Evolutionary conservation across 345 rosid species (phyloP).

Genomic region (sweet orange (Citrus sinensis)): DNA sequence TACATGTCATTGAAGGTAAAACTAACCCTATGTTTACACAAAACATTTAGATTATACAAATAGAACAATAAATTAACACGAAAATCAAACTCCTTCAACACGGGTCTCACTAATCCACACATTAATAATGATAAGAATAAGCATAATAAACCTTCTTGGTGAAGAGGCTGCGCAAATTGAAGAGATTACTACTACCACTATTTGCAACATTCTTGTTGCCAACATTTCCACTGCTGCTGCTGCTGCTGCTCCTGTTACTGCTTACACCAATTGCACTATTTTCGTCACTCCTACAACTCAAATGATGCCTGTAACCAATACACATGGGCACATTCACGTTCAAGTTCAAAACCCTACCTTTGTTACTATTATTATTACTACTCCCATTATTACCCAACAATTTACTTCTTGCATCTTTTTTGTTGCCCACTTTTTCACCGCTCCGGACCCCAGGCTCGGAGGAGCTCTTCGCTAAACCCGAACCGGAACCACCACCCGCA

Average conservation of each 20-base stretch:
- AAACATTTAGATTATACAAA: not conserved
- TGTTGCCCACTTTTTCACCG: slow-evolving; percentile 21
- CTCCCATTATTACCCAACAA: not conserved
- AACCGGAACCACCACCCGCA: slow-evolving; percentile 2
- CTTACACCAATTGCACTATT: slow-evolving; percentile 5
- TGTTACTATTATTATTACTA: not conserved
- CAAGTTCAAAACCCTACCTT: slow-evolving; percentile 41
- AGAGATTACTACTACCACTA: slow-evolving; percentile 27
- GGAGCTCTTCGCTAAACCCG: slow-evolving; percentile 9
- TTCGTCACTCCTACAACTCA: slow-evolving; percentile 61
- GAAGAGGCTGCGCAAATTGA: slow-evolving; percentile 69
- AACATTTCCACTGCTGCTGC: not conserved
- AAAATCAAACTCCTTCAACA: not conserved
- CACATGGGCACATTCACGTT: slow-evolving; percentile 64
- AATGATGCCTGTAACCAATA: slow-evolving; percentile 59
- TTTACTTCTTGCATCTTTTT: slow-evolving; percentile 14
- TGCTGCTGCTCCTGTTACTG: not conserved
- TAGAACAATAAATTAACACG: too few relatives aligned
- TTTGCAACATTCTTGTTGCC: not conserved
- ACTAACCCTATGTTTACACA: not conserved
- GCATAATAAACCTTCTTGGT: slow-evolving; percentile 56
- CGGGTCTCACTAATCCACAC: not conserved
- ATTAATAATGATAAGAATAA: not conserved
- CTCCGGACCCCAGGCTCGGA: slow-evolving; percentile 17
- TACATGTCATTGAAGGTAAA: slow-evolving; percentile 1